Conservation (phyloP, 1,284 basidiomycete genomes). For the Cutaneotrichosporon curvatum region DNA sequence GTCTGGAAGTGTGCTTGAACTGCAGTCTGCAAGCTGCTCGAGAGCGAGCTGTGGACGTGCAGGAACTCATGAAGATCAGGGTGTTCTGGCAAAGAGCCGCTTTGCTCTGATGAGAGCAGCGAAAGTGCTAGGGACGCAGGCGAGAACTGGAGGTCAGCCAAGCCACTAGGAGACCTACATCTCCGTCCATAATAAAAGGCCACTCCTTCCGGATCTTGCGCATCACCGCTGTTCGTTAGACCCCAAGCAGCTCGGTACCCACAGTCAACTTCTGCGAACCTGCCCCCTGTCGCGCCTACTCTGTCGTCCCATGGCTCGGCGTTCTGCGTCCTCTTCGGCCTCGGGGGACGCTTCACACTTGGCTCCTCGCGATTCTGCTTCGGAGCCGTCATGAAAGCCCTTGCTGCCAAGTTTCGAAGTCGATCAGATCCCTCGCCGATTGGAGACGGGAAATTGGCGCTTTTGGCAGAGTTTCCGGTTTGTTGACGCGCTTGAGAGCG, state of each 20-base stretch:
- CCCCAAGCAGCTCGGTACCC: constrained; percentile 3
- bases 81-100: constrained; percentile 27
- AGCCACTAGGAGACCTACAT: constrained; percentile 52
- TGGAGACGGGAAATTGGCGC: constrained; percentile 1
- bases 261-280: constrained; percentile 45
- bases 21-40: constrained; percentile 39
- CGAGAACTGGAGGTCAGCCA: constrained; percentile 62
- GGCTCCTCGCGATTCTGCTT: constrained; percentile 9
- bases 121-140: constrained; percentile 82
- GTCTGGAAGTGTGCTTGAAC: constrained; percentile 75
- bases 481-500: constrained; percentile 29
- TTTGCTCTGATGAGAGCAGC: constrained; percentile 65
- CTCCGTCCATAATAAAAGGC: constrained; percentile 77
- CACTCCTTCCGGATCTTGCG: constrained; percentile 80
- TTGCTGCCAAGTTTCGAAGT: constrained; percentile 34
- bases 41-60: constrained; percentile 33
- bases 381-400: constrained; percentile 33
- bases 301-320: constrained; percentile 22
- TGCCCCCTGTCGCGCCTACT: constrained; percentile 25
- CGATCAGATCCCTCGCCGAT: constrained; percentile 10
- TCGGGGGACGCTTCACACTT: constrained; percentile 4
- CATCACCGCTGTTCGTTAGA: constrained; percentile 58
- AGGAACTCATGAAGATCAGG: constrained; percentile 35
- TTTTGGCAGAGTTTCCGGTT: constrained; percentile 19
- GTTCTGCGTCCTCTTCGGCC: constrained; percentile 8